phyloP scores from a whole-genome alignment of 352 stramenopile species.

The Globisporangium irregulare region DNA sequence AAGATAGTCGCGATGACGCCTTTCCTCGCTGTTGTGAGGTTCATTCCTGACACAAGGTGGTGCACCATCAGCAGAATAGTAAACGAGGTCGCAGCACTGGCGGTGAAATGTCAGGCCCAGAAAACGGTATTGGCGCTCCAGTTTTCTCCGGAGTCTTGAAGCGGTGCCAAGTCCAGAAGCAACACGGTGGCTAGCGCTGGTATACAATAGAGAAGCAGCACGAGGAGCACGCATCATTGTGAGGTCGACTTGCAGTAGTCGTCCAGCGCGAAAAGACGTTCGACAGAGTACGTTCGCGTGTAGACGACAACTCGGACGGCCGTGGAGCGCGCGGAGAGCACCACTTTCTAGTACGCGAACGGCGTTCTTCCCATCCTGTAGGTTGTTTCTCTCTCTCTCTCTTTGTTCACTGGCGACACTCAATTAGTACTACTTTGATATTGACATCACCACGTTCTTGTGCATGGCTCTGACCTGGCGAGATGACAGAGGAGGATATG shows the following conservation, averaged over 20 bases:
- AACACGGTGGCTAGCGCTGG: not conserved
- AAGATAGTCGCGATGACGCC: not conserved
- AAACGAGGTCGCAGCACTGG: not conserved
- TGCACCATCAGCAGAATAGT: not conserved
- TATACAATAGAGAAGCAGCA: not conserved
- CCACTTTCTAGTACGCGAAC: not conserved
- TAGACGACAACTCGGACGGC: too few species aligned
- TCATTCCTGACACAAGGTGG: not conserved
- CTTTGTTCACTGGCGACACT: too few species aligned
- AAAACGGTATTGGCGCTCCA: not conserved
- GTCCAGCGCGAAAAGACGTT: not conserved
- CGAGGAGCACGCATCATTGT: not conserved
- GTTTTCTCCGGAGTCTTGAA: not conserved
- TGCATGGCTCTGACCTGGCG: too few species aligned
- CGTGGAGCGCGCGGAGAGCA: not conserved
- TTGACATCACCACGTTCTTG: too few species aligned
- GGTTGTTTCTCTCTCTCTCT: not conserved
- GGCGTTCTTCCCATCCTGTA: not conserved
- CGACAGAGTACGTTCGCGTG: conserved; percentile 1
- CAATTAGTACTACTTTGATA: too few species aligned
- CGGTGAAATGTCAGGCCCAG: not conserved
- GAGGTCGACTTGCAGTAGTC: not conserved
- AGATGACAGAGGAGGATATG: too few species aligned
- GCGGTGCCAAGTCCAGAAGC: not conserved
- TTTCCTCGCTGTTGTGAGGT: not conserved